A percentile compares a stretch with the other conserved stretches of the same genome.
Conservation (phyloP, 371 early-diverging fungal genomes). For the Lichtheimia hyalospora region DNA sequence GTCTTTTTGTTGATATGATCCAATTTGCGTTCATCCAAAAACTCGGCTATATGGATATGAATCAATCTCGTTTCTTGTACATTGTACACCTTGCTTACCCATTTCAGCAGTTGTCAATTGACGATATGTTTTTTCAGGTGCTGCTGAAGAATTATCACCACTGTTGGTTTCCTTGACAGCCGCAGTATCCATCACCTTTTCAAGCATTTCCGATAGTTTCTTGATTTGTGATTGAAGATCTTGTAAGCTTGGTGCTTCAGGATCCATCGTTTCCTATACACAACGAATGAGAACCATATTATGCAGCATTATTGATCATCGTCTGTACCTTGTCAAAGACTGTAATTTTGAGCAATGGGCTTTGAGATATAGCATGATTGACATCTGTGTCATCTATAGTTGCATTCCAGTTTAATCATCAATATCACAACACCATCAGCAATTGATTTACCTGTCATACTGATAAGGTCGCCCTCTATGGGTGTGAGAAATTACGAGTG, state of each 20-base stretch:
- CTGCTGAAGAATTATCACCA: neutral
- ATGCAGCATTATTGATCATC: neutral
- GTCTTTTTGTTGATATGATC: neutral
- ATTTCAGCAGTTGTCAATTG: conserved; percentile 21
- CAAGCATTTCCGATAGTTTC: conserved; percentile 3
- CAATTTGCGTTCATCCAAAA: conserved; percentile 8
- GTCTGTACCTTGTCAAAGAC: conserved; percentile 32
- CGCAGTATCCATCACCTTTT: neutral
- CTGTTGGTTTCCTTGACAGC: neutral
- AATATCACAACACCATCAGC: neutral
- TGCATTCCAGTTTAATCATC: neutral
- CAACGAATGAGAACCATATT: neutral
- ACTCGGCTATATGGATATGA: conserved; percentile 9
- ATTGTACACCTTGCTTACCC: conserved; percentile 6
- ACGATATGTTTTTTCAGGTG: conserved; percentile 17
- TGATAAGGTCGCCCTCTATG: conserved; percentile 58
- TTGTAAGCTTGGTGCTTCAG: neutral
- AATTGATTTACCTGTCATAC: conserved; percentile 31
- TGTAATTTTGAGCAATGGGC: conserved; percentile 50
- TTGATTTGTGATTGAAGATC: conserved; percentile 4
- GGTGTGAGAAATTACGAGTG: neutral
- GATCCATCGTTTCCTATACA: neutral
- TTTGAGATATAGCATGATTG: conserved; percentile 52
- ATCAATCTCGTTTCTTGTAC: neutral
- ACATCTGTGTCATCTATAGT: conserved; percentile 55